Evolutionary conservation across 2,329 filamentous ascomycete genomes (phyloP), one percentile per base, ranked within the genome.

Genomic region (Hypoxylon sp.): DNA sequence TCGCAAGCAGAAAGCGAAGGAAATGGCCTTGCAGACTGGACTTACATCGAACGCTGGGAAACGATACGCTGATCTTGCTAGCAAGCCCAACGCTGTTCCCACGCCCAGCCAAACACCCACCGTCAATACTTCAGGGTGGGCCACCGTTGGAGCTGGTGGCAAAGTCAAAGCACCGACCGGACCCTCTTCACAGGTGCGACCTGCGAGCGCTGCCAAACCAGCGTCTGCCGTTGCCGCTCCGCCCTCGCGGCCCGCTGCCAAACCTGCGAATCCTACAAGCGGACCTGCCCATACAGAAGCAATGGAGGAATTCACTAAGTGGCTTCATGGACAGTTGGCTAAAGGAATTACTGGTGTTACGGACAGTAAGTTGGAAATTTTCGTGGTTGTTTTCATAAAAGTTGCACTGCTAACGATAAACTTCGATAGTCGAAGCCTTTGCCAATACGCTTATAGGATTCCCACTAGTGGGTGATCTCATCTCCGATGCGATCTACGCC

Each of bases 231-330:
- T 82, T 3, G 76, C 83, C n/a, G 69, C 74, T 45, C 77, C 81
- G 32, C 72, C 78, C 2, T 72, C 84, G 39, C 89, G 90, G 78
- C 82, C 87, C 3, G 78, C 82, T 0, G 68, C 75, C 6, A 86
- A 88, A 68, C 78, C 84, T 6, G 79, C 82, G n/a, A 82, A 78
- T 50, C 79, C 82, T 2, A 81, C 85, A 2, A 78, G 82, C 7
- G 80, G 81, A 6, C 76, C 80, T 23, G 75, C 78, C 5, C 80
- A 81, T 61, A 83, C 80, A 58, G 76, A 81, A 19, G 95, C 96
- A 2, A 89, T 93, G 78, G 94, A 97, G 41, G 96, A 98, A 78
- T 96, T 99, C 78, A 90, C 89, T 75, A 97, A 96, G 79, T 99
- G 96, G 96, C 89, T 94, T 16, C 89, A 91, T 72, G 86, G 88